Conservation (phyloP, 179 eudicot genomes). For the Corrigiola litoralis region DNA sequence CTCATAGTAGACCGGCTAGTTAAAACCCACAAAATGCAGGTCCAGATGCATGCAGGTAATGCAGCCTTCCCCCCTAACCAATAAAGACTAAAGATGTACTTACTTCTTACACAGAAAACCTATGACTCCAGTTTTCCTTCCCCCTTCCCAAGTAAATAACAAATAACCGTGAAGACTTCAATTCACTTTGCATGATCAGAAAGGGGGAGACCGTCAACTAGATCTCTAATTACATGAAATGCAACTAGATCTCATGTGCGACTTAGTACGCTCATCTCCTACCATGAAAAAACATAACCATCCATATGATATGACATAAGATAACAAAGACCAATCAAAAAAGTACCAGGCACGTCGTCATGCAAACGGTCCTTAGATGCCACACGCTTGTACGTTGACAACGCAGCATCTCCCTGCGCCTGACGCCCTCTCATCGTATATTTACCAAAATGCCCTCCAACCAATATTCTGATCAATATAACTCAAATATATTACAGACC, state of each 20-base stretch:
- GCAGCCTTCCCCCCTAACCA: too few species aligned
- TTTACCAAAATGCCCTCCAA: constrained; percentile 6
- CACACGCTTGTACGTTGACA: constrained; percentile 51
- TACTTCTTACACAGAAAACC: too few species aligned
- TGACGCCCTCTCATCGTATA: constrained; percentile 56
- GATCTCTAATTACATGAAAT: neutral
- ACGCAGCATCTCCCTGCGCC: constrained; percentile 29
- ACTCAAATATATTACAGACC: neutral
- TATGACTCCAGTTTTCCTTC: too few species aligned
- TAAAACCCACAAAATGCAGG: too few species aligned
- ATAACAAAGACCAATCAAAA: neutral
- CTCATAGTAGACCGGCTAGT: too few species aligned
- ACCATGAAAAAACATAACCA: neutral
- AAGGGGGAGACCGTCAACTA: too few species aligned
- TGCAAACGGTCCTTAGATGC: constrained; percentile 43
- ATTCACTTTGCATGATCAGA: neutral
- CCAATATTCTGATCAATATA: neutral
- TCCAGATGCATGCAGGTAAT: too few species aligned
- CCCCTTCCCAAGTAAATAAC: neutral
- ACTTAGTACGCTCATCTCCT: too few species aligned
- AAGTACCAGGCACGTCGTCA: constrained; percentile 10
- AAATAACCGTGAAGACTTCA: neutral
- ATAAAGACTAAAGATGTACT: too few species aligned
- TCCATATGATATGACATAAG: too few species aligned
- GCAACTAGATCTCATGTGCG: too few species aligned